Evolutionary conservation across 805 yeast genomes (phyloP).

Genomic region (Yarrowia osloensis): DNA sequence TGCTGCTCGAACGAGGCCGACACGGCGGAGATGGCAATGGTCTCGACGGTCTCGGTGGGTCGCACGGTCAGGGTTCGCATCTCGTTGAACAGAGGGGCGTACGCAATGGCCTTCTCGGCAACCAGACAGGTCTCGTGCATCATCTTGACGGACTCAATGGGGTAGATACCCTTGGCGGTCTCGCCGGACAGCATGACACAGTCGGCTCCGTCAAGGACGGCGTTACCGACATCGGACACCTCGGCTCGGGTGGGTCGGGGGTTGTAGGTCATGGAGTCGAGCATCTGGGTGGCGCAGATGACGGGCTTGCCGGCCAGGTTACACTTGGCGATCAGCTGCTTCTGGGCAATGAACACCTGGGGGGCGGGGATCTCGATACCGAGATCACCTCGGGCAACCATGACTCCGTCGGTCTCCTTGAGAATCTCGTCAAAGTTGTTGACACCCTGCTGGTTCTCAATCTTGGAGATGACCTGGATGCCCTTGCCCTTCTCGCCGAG

Average conservation of each 20-base stretch:
- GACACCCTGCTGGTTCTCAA: slow-evolving; percentile 99
- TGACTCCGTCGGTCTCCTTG: slow-evolving; percentile 95
- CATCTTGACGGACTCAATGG: slow-evolving; percentile 95
- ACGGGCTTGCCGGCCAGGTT: slow-evolving; percentile 99
- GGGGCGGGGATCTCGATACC: slow-evolving; percentile 99
- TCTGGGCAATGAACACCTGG: slow-evolving; percentile 97
- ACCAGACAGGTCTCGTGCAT: slow-evolving; percentile 97
- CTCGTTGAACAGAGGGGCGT: slow-evolving; percentile 79
- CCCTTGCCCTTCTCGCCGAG: slow-evolving; percentile 96
- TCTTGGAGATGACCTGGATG: slow-evolving; percentile 94
- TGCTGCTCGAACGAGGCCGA: slow-evolving; percentile 93
- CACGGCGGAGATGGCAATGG: slow-evolving; percentile 96
- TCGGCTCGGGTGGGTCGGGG: slow-evolving; percentile 99
- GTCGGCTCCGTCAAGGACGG: slow-evolving; percentile 98
- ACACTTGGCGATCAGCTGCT: slow-evolving; percentile 98
- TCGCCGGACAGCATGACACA: slow-evolving; percentile 99
- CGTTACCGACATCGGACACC: slow-evolving; percentile 99
- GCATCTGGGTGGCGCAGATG: slow-evolving; percentile 99
- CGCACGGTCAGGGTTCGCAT: slow-evolving; percentile 78
- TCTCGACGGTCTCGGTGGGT: slow-evolving; percentile 93
- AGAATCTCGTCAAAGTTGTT: slow-evolving; percentile 98
- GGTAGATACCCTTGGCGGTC: slow-evolving; percentile 99
- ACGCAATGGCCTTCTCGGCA: slow-evolving; percentile 96
- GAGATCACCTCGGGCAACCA: slow-evolving; percentile 99
- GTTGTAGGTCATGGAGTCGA: slow-evolving; percentile 99